Conservation (phyloP, 495 filamentous ascomycete genomes). For the Tuber indicum region DNA sequence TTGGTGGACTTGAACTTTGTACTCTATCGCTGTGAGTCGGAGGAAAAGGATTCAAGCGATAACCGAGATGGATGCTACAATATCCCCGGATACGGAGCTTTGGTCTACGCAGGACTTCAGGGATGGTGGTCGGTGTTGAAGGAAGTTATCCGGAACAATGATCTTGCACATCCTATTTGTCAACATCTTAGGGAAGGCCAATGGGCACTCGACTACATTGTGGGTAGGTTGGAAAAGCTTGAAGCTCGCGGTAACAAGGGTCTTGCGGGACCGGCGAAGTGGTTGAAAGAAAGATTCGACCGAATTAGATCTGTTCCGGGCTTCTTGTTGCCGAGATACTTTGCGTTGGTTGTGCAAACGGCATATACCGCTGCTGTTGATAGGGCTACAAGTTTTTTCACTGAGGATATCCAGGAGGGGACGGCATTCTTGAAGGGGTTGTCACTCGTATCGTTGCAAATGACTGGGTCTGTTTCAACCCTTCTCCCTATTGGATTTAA, state of each 20-base stretch:
- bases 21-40: constrained; percentile 84
- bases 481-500: neutral
- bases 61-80: constrained; percentile 79
- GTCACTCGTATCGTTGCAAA: constrained; percentile 81
- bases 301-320: constrained; percentile 74
- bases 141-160: constrained; percentile 76
- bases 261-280: constrained; percentile 59
- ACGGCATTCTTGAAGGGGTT: constrained; percentile 81
- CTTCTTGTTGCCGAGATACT: constrained; percentile 88
- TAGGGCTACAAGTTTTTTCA: constrained; percentile 69
- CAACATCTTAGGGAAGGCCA: constrained; percentile 84
- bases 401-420: constrained; percentile 64
- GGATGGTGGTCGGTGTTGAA: constrained; percentile 96
- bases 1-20: constrained; percentile 85
- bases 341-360: constrained; percentile 78
- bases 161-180: constrained; percentile 88
- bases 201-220: constrained; percentile 90
- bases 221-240: constrained; percentile 67
- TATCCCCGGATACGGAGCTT: constrained; percentile 72
- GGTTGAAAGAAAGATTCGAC: constrained; percentile 78
- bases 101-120: constrained; percentile 94
- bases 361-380: constrained; percentile 79
- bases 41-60: constrained; percentile 74
- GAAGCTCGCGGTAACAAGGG: constrained; percentile 55
- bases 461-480: constrained; percentile 54